Conservation (phyloP, 2,329 filamentous ascomycete genomes). For the Fusarium piperis region DNA sequence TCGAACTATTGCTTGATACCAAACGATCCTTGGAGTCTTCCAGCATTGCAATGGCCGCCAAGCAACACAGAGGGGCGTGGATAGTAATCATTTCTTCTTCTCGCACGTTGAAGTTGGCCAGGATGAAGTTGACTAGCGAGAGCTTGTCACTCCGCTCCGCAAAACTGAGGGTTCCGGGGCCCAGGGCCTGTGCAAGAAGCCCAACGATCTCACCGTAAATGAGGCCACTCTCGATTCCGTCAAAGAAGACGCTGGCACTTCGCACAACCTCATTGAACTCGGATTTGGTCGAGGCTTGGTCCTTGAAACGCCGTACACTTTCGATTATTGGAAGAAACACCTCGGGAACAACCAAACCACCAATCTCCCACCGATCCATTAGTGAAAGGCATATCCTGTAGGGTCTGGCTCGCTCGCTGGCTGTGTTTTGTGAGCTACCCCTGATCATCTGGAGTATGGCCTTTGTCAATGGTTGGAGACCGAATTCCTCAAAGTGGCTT, state of each 20-base stretch:
- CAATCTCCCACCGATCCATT: constrained; percentile 99
- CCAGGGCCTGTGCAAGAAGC: constrained; percentile 70
- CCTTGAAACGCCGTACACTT: constrained; percentile 80
- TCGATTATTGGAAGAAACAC: constrained; percentile 88
- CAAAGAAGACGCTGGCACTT: constrained; percentile 96
- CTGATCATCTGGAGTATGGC: constrained; percentile 83
- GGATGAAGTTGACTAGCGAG: constrained; percentile 80
- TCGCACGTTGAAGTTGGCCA: constrained; percentile 88
- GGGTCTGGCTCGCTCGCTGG: constrained; percentile 77
- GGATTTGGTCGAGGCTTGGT: constrained; percentile 68
- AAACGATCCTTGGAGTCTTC: constrained; percentile 59
- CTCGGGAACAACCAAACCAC: constrained; percentile 85
- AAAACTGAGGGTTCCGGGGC: constrained; percentile 53
- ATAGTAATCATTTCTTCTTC: constrained; percentile 95
- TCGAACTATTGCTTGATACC: constrained; percentile 46
- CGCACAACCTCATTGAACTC: constrained; percentile 88
- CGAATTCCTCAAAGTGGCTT: constrained; percentile 85
- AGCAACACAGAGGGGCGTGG: constrained; percentile 78
- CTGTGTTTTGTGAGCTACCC: constrained; percentile 40
- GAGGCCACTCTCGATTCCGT: constrained; percentile 92
- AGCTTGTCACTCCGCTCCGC: constrained; percentile 70
- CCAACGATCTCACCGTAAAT: constrained; percentile 87
- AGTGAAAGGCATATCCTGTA: constrained; percentile 93
- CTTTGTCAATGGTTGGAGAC: constrained; percentile 76
- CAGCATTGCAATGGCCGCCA: constrained; percentile 70